Base-by-base conservation (phyloP, 108 stramenopile genomes). In the Nitzschia sp. region DNA sequence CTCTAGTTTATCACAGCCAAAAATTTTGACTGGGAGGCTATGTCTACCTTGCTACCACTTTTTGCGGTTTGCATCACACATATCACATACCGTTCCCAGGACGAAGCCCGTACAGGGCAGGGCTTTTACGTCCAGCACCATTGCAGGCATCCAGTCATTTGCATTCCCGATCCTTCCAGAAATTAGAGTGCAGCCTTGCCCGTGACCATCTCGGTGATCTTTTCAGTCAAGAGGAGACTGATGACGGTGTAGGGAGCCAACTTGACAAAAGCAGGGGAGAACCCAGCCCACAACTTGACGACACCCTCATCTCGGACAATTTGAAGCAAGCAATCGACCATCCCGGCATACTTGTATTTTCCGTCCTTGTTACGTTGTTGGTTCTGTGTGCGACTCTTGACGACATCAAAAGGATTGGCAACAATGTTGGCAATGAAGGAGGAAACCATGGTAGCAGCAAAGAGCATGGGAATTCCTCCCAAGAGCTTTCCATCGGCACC, bases 221-320 rank as follows among this genome's bases (percentile, higher is more conserved):
- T 83, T 51, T 88, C 87, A 10, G 84, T 81, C 64, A 88, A 69
- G 7, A 79, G 73, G 58, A 88, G 70, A 22, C 75, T 77, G 59
- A 88, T 88, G 53, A 88, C 78, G 8, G 84, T 88, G 62, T 88
- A 88, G 20, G 87, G 87, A 25, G 87, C 87, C 71, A 88, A 71
- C 80, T 88, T 88, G 69, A 88, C 41, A 74, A 88, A 88, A 48
- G 87, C 87, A 10, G 87, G 87, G 20, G 69, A 56, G 65, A 88
- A 88, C 67, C 87, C 87, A 43, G 78, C 72, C 77, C 75, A 88
- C 40, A 88, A 66, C 48, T 70, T 79, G n/a, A 61, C 42, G 2
- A 83, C 41, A 25, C 87, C 87, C 55, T 88, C 87, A 42, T 76
- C 70, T 0, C 39, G 29, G 15, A 80, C 71, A 39, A 74, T 83